Percentiles rank a stretch among this genome's conserved stretches.
Conservation (phyloP, 805 yeast genomes). For the Pichia kluyveri region DNA sequence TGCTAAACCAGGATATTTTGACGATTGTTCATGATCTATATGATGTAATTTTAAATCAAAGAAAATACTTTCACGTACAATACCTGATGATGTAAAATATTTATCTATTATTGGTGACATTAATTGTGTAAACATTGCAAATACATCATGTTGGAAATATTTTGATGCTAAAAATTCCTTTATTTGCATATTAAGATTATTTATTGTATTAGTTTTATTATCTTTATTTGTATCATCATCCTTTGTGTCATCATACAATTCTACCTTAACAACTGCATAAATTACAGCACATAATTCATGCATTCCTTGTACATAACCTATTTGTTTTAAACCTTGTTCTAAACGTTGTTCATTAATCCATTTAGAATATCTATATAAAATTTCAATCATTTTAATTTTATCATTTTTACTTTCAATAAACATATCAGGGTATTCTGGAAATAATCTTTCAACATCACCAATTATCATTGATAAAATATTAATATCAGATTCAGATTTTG, state of each 20-base stretch:
- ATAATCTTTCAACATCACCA: constrained; percentile 43
- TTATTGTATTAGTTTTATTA: constrained; percentile 4
- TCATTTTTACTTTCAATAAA: constrained; percentile 23
- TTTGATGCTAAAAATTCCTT: constrained; percentile 30
- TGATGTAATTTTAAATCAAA: constrained; percentile 41
- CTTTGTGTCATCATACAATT: constrained; percentile 20
- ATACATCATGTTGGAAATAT: constrained; percentile 22
- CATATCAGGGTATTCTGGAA: constrained; percentile 31
- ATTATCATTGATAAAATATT: constrained; percentile 35
- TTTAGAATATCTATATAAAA: constrained; percentile 42
- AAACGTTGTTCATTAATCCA: constrained; percentile 23
- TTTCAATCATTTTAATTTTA: constrained; percentile 28
- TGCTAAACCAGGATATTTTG: constrained; percentile 8
- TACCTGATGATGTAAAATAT: constrained; percentile 30
- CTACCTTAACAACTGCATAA: constrained; percentile 31
- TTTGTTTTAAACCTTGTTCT: background rate
- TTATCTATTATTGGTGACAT: constrained; percentile 29
- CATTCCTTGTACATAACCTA: constrained; percentile 39
- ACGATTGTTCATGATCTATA: constrained; percentile 25
- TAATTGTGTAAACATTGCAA: constrained; percentile 34
- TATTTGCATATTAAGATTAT: constrained; percentile 26
- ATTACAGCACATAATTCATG: constrained; percentile 46
- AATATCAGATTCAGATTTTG: constrained; percentile 22
- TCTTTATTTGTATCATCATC: constrained; percentile 15
- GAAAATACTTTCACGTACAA: constrained; percentile 37